Base-by-base conservation (phyloP, 306 rosid genomes). In the Medicago ruthenica region DNA sequence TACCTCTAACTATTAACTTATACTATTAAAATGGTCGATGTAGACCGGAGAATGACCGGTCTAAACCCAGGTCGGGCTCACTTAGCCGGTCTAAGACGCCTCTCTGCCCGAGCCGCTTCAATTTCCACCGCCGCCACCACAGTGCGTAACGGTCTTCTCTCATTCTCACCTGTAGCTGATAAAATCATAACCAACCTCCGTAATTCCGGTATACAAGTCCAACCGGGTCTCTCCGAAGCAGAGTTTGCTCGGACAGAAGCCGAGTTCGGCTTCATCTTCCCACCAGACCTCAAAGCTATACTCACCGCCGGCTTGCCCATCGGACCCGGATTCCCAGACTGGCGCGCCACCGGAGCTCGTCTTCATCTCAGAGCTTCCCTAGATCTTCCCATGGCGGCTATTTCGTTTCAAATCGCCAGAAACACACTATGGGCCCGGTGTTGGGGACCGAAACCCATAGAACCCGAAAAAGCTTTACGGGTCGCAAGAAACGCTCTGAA, bases 31-130 rank as follows among this genome's bases (percentile, higher is more conserved):
- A 94, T 94, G 98, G 98, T 94, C 37, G 98, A 94, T 83, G 96
- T 94, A 9, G 98, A 88, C 88, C 92, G 95, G 75, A 84, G 98
- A 62, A 85, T 89, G 85, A 57, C 93, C 85, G 97, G 96, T 54
- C 86, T 92, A 0, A 92, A 88, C 74, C 97, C 95, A 87, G 97
- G 95, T 24, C 96, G 91, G 90, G 97, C 96, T 36, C 96, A 94
- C 78, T 54, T 88, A 2, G 97, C 98, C 71, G 98, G 96, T 11
- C 95, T 94, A 10, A 90, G 92, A 6, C 89, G 98, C 0, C 96
- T 94, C 68, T 94, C 96, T 0, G 96, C 95, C 12, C 85, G 98
- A 4, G 98, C 98, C 7, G 96, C 96, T 1, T 86, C 97, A 0
- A 82, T 78, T 4, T 81, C 95, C 10, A 0, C 86, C 6, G 11